These are phyloP conservation scores for Pisolithus orientalis DNA, from an alignment of 768 basidiomycete genomes.

Conservation along the genomic window DNA sequence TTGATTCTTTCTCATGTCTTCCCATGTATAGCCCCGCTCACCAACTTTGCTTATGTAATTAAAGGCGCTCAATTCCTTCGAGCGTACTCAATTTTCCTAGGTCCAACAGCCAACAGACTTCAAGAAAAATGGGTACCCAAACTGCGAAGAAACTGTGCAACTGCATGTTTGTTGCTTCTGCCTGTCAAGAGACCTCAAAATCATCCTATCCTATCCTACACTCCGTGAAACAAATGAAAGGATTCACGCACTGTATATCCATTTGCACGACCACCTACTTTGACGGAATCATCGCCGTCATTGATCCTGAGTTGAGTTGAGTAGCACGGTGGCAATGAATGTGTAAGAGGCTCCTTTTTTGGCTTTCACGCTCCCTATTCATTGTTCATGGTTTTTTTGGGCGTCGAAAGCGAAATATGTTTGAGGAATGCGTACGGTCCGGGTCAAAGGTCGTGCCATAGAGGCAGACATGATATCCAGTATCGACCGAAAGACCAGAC, in stretches of 20 bases:
- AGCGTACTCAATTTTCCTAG: conserved; percentile 93
- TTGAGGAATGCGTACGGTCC: conserved; percentile 88
- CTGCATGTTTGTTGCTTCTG: conserved; percentile 35
- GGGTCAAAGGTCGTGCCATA: conserved; percentile 77
- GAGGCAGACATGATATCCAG: conserved; percentile 77
- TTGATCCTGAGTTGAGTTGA: conserved; percentile 87
- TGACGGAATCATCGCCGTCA: conserved; percentile 86
- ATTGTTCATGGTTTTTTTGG: neutral
- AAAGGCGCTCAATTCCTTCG: conserved; percentile 49
- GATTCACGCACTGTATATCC: conserved; percentile 72
- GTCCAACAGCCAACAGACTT: conserved; percentile 84
- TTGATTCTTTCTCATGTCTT: too few species aligned
- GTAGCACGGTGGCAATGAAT: conserved; percentile 95
- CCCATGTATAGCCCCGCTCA: too few species aligned
- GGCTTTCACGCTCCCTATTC: neutral
- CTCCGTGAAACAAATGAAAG: conserved; percentile 63
- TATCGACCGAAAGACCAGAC: conserved; percentile 83
- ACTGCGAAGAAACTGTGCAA: conserved; percentile 94
- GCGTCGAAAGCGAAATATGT: conserved; percentile 69
- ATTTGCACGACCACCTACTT: conserved; percentile 89
- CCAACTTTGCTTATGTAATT: too few species aligned
- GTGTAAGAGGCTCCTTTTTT: conserved; percentile 43
- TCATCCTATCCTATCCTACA: neutral
- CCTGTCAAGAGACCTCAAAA: neutral
- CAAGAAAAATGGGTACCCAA: conserved; percentile 83